These are phyloP conservation scores for Kluyveromyces dobzhanskii DNA, from an alignment of 805 yeast species.

Conservation along the genomic window DNA sequence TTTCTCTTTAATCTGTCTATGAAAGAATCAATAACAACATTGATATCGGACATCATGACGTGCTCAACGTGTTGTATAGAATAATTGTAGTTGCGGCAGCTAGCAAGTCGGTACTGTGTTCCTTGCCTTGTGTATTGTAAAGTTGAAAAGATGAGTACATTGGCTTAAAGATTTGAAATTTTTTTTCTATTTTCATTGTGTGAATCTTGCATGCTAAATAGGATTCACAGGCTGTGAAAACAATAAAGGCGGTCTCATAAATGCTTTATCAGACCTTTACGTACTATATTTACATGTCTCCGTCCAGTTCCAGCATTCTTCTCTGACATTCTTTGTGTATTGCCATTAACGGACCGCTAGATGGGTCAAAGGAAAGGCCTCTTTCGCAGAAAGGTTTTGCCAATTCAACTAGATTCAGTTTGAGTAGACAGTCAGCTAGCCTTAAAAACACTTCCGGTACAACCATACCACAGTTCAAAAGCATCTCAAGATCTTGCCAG, in stretches of 20 bases:
- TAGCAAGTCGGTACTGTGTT: too few species aligned
- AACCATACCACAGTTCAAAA: constrained; percentile 44
- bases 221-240: too few species aligned
- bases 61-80: too few species aligned
- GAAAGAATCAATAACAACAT: constrained; percentile 36
- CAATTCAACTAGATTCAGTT: constrained; percentile 52
- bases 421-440: constrained; percentile 54
- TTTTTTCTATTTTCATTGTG: too few species aligned
- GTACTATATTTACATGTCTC: constrained; percentile 15
- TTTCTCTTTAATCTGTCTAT: constrained; percentile 66
- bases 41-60: constrained; percentile 25
- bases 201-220: too few species aligned
- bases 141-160: too few species aligned
- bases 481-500: constrained; percentile 59
- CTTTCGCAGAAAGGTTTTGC: constrained; percentile 65
- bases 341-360: constrained; percentile 32
- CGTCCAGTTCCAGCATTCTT: constrained; percentile 24
- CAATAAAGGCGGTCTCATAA: too few species aligned
- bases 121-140: too few species aligned
- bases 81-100: too few species aligned
- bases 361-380: constrained; percentile 57
- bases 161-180: too few species aligned
- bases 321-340: constrained; percentile 20
- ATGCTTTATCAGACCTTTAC: too few species aligned
- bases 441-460: constrained; percentile 66